Evolutionary conservation across 345 rosid species (phyloP).

Genomic region (Geranium brycei): DNA sequence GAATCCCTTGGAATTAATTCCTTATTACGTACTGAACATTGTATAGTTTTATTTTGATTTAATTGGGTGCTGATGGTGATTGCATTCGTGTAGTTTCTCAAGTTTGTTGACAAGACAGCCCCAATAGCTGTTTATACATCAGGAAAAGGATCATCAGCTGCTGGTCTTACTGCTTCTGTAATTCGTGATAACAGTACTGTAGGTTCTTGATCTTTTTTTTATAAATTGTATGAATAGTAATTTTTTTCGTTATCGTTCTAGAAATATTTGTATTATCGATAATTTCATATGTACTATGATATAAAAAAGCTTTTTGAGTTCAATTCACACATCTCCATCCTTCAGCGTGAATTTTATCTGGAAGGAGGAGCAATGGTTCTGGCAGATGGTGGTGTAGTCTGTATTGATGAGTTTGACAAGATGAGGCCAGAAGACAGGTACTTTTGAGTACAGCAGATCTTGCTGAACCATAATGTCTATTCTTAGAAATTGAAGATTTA

Average conservation of each 20-base stretch:
- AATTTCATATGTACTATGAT: not conserved
- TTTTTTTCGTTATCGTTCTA: not conserved
- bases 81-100: conserved; percentile 51
- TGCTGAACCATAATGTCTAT: not conserved
- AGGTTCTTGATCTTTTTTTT: conserved; percentile 18
- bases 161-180: conserved; percentile 96
- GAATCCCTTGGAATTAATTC: not conserved
- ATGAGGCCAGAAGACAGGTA: conserved; percentile 99
- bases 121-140: conserved; percentile 96
- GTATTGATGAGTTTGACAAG: conserved; percentile 96
- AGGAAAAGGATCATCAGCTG: conserved; percentile 95
- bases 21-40: no score
- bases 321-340: conserved; percentile 5
- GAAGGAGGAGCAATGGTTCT: conserved; percentile 99
- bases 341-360: conserved; percentile 91
- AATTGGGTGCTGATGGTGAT: conserved; percentile 13
- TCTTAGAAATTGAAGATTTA: not conserved
- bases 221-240: not conserved
- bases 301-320: no score
- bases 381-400: conserved; percentile 97
- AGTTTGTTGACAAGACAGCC: conserved; percentile 95
- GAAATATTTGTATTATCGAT: not conserved
- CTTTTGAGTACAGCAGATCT: conserved; percentile 2
- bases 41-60: not conserved
- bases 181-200: conserved; percentile 78